phyloP scores from a whole-genome alignment of 257 asterid species.

The Verbena officinalis region DNA sequence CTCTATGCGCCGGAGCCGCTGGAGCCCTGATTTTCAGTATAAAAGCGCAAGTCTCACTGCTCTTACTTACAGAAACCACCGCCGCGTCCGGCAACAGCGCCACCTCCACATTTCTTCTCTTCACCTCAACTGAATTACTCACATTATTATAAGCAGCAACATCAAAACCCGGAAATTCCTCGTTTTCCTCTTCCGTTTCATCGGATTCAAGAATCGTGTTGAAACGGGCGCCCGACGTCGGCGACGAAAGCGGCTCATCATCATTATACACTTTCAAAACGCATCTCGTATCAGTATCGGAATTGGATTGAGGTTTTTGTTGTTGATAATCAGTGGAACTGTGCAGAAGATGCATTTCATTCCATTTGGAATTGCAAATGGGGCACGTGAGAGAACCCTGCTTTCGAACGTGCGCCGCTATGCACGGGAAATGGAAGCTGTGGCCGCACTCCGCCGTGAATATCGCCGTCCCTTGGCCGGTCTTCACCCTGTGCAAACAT shows the following conservation, averaged over 20 bases:
- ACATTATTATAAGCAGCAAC: constrained; percentile 2
- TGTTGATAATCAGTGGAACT: neutral
- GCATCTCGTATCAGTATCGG: constrained; percentile 21
- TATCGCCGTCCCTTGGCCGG: constrained; percentile 76
- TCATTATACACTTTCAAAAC: constrained; percentile 64
- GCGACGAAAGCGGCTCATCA: constrained; percentile 73
- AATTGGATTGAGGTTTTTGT: neutral
- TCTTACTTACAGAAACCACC: constrained; percentile 58
- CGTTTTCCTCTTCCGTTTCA: constrained; percentile 57
- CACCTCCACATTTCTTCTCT: constrained; percentile 38
- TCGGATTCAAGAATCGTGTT: constrained; percentile 81
- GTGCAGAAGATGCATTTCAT: constrained; percentile 49
- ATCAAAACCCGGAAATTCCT: constrained; percentile 62
- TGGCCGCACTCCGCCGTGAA: constrained; percentile 89
- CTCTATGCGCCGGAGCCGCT: constrained; percentile 39
- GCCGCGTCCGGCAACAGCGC: constrained; percentile 58
- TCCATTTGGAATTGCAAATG: constrained; percentile 55
- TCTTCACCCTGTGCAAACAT: constrained; percentile 55
- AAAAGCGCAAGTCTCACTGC: constrained; percentile 49
- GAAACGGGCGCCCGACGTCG: constrained; percentile 57
- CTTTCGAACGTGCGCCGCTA: constrained; percentile 55
- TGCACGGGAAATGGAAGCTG: constrained; percentile 75
- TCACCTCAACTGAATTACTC: neutral
- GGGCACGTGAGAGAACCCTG: constrained; percentile 61
- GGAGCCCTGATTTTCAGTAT: constrained; percentile 64